phyloP scores from a whole-genome alignment of 257 asterid genomes.

The Fraxinus americana region DNA sequence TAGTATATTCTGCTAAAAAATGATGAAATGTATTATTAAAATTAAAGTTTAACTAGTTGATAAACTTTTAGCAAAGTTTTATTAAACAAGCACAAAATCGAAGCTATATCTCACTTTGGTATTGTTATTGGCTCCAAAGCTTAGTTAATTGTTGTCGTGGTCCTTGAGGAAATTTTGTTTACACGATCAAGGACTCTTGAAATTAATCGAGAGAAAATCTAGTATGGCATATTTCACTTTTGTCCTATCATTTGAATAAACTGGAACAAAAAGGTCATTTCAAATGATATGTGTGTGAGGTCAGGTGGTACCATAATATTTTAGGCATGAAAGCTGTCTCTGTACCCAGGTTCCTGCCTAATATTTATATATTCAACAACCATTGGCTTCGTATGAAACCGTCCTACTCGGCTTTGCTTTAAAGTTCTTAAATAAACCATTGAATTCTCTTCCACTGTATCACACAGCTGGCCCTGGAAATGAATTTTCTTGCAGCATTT shows the following conservation, averaged over 20 bases:
- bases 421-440: slow-evolving; percentile 1
- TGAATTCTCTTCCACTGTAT: background rate
- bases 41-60: too few species aligned
- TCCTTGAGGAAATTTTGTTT: too few species aligned
- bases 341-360: too few species aligned
- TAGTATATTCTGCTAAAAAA: too few species aligned
- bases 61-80: too few species aligned
- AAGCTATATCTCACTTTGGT: too few species aligned
- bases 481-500: background rate
- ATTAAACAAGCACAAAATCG: too few species aligned
- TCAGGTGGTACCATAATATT: background rate
- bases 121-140: background rate
- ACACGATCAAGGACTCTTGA: too few species aligned
- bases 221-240: too few species aligned
- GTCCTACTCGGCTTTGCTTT: background rate
- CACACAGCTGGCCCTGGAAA: background rate
- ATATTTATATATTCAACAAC: background rate
- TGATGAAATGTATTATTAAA: too few species aligned
- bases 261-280: background rate
- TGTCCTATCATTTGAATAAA: background rate
- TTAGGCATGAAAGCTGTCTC: background rate
- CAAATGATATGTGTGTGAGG: background rate
- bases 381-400: background rate
- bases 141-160: too few species aligned
- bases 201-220: too few species aligned